These are phyloP conservation scores for Daedalea quercina DNA, from an alignment of 768 basidiomycete genomes.

Conservation along the genomic window DNA sequence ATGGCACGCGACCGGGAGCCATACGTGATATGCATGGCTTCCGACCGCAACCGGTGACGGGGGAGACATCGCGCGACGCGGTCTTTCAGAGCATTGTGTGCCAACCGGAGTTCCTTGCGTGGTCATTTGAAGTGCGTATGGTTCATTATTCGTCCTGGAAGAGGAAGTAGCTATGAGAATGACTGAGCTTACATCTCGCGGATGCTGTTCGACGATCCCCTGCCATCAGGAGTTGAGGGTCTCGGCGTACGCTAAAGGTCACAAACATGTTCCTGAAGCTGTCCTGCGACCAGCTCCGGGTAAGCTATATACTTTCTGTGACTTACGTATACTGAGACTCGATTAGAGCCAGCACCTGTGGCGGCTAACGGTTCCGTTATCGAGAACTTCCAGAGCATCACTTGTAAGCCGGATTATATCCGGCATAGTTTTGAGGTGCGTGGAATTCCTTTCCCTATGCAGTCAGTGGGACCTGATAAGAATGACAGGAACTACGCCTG, in stretches of 20 bases:
- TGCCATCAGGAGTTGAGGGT: slow-evolving; percentile 9
- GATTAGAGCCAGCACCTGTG: neutral
- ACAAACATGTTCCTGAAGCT: neutral
- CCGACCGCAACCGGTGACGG: neutral
- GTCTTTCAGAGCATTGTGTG: slow-evolving; percentile 13
- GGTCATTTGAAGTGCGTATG: slow-evolving; percentile 22
- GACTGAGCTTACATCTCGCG: neutral
- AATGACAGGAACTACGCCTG: slow-evolving; percentile 43
- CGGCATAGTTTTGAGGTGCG: slow-evolving; percentile 46
- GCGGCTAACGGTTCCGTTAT: neutral
- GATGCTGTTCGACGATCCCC: neutral
- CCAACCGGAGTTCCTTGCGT: slow-evolving; percentile 14
- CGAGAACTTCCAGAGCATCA: slow-evolving; percentile 32
- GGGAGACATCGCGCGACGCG: slow-evolving; percentile 1
- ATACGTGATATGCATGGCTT: slow-evolving; percentile 6
- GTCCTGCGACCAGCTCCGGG: neutral
- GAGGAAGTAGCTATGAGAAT: neutral
- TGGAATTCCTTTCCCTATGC: neutral
- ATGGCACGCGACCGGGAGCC: neutral
- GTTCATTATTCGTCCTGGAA: too few species aligned
- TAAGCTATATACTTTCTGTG: neutral
- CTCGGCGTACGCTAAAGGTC: slow-evolving; percentile 9
- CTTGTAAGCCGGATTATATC: slow-evolving; percentile 28
- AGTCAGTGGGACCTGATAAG: neutral
- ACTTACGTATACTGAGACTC: neutral